phyloP scores from a whole-genome alignment of 768 basidiomycete species.

The Auricularia auricula-judae region DNA sequence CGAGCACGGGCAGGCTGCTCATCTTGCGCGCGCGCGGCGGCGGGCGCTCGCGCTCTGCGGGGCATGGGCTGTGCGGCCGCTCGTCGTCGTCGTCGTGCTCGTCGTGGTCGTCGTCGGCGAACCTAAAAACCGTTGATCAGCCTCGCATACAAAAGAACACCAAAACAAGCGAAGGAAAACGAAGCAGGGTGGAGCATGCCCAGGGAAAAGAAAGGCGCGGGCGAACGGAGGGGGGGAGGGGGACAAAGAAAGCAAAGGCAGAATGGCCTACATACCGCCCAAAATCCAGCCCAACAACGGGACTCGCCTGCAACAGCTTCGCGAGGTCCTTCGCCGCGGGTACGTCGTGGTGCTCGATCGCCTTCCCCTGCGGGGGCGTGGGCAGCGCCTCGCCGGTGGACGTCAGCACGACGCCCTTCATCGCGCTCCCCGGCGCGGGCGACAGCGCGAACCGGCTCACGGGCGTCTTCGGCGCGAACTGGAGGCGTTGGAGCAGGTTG shows the following conservation, averaged over 20 bases:
- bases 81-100: slow-evolving; percentile 17
- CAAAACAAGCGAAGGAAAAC: too few species aligned
- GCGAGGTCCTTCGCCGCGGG: slow-evolving; percentile 32
- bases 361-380: slow-evolving; percentile 47
- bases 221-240: too few species aligned
- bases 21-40: neutral
- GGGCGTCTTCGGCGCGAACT: neutral
- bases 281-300: slow-evolving; percentile 63
- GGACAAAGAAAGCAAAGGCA: too few species aligned
- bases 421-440: slow-evolving; percentile 23
- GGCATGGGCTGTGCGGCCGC: slow-evolving; percentile 38
- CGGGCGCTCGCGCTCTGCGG: slow-evolving; percentile 13
- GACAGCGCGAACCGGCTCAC: neutral
- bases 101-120: slow-evolving; percentile 16
- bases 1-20: neutral
- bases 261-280: too few species aligned
- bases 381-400: slow-evolving; percentile 63
- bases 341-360: slow-evolving; percentile 8
- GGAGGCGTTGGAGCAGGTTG: neutral
- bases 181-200: too few species aligned
- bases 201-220: too few species aligned
- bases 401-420: slow-evolving; percentile 62
- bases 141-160: neutral
- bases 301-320: slow-evolving; percentile 56
- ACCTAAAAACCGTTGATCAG: too few species aligned